Evolutionary conservation across 306 rosid genomes (phyloP).

Genomic region (Hippophae tibetana): DNA sequence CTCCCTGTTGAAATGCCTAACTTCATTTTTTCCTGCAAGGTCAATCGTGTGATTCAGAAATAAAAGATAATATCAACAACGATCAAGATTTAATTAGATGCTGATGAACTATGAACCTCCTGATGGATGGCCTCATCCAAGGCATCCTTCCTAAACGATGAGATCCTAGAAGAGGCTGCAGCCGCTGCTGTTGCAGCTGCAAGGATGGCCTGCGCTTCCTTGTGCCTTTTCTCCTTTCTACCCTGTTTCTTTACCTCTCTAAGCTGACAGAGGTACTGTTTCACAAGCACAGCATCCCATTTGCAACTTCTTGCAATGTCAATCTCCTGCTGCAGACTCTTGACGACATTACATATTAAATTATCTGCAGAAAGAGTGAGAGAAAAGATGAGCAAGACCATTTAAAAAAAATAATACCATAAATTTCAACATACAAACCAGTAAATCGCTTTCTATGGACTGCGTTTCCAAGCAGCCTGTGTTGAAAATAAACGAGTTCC

Average conservation of each 20-base stretch:
- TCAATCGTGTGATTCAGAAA: slow-evolving; percentile 14
- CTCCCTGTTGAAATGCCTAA: slow-evolving; percentile 38
- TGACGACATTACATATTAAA: slow-evolving; percentile 43
- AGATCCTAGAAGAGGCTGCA: slow-evolving; percentile 82
- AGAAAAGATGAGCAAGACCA: too few species aligned
- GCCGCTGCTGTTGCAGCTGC: slow-evolving; percentile 99
- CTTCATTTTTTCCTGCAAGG: slow-evolving; percentile 46
- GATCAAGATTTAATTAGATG: slow-evolving; percentile 5
- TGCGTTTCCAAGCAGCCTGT: slow-evolving; percentile 53
- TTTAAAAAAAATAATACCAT: slow-evolving; percentile 1
- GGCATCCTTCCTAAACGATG: slow-evolving; percentile 78
- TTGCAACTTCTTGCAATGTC: slow-evolving; percentile 47
- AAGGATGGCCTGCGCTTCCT: slow-evolving; percentile 95
- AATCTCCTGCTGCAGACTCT: slow-evolving; percentile 74
- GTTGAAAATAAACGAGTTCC: slow-evolving; percentile 70
- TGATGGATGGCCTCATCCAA: slow-evolving; percentile 57
- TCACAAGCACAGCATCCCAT: slow-evolving; percentile 87
- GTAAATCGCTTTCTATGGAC: slow-evolving; percentile 44
- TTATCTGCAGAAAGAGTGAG: slow-evolving; percentile 41
- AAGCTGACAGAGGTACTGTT: slow-evolving; percentile 63
- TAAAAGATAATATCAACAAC: background rate
- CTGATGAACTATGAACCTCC: slow-evolving; percentile 40
- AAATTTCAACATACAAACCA: slow-evolving; percentile 35
- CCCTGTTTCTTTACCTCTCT: slow-evolving; percentile 96
- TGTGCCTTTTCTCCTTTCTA: slow-evolving; percentile 83